Evolutionary conservation across 179 eudicot genomes (phyloP), one percentile per base, ranked within the genome.

Genomic region (Camellia oleifera): DNA sequence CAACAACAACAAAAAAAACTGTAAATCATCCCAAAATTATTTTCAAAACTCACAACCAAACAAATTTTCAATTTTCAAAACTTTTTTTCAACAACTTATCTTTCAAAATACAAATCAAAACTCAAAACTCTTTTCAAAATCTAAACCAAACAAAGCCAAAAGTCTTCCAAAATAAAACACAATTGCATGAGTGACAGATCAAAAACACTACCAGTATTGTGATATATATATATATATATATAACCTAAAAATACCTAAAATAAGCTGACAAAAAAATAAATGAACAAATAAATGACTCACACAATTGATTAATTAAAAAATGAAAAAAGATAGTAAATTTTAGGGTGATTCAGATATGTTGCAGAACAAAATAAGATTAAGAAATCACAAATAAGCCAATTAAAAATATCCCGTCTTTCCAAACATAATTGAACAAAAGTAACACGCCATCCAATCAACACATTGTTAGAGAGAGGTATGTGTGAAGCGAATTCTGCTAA

Each of bases 321-420:
- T 11, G 44, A 54, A 15, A 68, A 65, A 73, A 9, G 12, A 40
- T 5, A 73, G 18, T 32, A 13, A 14, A 23, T 20, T 32, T 32
- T 0, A 18, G 26, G 64, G 42, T 4, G 9, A 15, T 56, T 73
- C 48, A 26, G 40, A 15, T 73, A 73, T 61, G 7, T 7, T 13
- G 63, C 64, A 73, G 26, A 73, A 73, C 17, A 73, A 73, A 73
- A 56, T 23, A 45, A 72, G 76, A 32, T 9, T 9, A 73, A 15
- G 48, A 73, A 72, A 48, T 48, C 52, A 48, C 52, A 48, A 48
- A 48, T 48, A 48, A 13, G n/a, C 63, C 62, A 54, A 54, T 54
- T 56, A 3, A 14, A 26, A 45, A 13, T 18, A 53, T 72, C 48
- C 58, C 23, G 0, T 32, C 17, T 73, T 54, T 26, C 46, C 76